Evolutionary conservation across 164 flowering plant genomes (phyloP).

Genomic region (Taxillus chinensis): DNA sequence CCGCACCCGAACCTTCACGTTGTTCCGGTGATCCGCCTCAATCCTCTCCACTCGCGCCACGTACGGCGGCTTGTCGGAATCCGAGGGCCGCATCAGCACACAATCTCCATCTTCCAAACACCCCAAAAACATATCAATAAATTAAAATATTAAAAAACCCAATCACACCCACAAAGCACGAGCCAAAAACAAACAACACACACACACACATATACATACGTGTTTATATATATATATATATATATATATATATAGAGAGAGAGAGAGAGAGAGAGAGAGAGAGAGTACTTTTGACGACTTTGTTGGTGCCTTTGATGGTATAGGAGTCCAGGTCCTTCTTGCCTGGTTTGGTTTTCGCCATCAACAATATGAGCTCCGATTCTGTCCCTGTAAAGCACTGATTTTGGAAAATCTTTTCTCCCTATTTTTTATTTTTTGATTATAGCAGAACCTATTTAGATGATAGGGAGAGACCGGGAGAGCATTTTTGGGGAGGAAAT

Average conservation of each 20-base stretch:
- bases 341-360: constrained; percentile 36
- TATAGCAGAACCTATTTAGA: too few species aligned
- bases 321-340: constrained; percentile 28
- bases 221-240: too few species aligned
- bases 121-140: not conserved
- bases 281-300: constrained; percentile 23
- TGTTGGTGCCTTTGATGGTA: constrained; percentile 36
- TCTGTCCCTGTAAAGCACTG: too few species aligned
- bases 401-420: too few species aligned
- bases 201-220: too few species aligned
- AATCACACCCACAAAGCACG: not conserved
- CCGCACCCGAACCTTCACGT: constrained; percentile 51
- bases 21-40: constrained; percentile 49
- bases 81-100: constrained; percentile 66
- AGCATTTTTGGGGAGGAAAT: too few species aligned
- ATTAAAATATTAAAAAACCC: not conserved
- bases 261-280: not conserved
- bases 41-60: constrained; percentile 62
- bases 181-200: not conserved
- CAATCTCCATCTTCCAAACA: constrained; percentile 52
- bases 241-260: too few species aligned
- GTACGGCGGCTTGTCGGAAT: constrained; percentile 55
- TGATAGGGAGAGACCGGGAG: too few species aligned
- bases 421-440: too few species aligned
- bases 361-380: not conserved